A percentile compares a stretch with the other conserved stretches of the same genome.
These are phyloP conservation scores for Xylariaceae sp. DNA, from an alignment of 2,329 filamentous ascomycete species.

Conservation along the genomic window DNA sequence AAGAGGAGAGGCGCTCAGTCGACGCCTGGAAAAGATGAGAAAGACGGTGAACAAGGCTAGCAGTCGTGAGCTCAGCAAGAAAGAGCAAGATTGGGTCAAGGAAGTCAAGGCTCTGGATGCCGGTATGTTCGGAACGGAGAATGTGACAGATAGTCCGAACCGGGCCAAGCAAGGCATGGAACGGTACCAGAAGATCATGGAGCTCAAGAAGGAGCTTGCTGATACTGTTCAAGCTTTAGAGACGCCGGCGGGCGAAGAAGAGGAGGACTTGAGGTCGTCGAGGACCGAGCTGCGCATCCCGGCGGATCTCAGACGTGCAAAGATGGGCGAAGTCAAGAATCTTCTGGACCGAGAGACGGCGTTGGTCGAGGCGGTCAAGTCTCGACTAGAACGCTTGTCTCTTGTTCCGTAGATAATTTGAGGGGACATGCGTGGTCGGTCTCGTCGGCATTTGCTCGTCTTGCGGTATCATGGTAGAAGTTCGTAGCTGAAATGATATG, in stretches of 20 bases:
- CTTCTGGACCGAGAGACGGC: constrained; percentile 62
- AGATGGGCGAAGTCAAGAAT: constrained; percentile 58
- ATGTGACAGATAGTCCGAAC: constrained; percentile 30
- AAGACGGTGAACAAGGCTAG: constrained; percentile 41
- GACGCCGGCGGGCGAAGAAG: constrained; percentile 28
- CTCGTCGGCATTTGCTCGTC: constrained; percentile 4
- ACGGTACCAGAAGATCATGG: constrained; percentile 53
- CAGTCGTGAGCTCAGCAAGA: constrained; percentile 53
- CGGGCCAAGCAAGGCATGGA: constrained; percentile 48
- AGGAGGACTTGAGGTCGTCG: constrained; percentile 29
- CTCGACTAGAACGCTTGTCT: constrained; percentile 54
- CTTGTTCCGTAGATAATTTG: constrained; percentile 26
- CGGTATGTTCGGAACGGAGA: constrained; percentile 38
- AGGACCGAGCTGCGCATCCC: constrained; percentile 50
- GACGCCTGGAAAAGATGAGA: constrained; percentile 48
- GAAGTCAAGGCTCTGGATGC: constrained; percentile 38
- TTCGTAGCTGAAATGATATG: too few relatives aligned
- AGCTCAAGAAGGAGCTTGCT: constrained; percentile 48
- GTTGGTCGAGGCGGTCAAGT: constrained; percentile 61
- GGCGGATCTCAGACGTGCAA: constrained; percentile 55
- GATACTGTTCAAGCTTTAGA: constrained; percentile 45
- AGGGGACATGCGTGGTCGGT: constrained; percentile 7
- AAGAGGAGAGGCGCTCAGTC: constrained; percentile 41
- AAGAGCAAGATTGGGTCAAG: constrained; percentile 50
- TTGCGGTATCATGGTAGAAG: too few relatives aligned